Base-by-base conservation (phyloP, 1,284 basidiomycete species). In the Cryptococcus hybrid region DNA sequence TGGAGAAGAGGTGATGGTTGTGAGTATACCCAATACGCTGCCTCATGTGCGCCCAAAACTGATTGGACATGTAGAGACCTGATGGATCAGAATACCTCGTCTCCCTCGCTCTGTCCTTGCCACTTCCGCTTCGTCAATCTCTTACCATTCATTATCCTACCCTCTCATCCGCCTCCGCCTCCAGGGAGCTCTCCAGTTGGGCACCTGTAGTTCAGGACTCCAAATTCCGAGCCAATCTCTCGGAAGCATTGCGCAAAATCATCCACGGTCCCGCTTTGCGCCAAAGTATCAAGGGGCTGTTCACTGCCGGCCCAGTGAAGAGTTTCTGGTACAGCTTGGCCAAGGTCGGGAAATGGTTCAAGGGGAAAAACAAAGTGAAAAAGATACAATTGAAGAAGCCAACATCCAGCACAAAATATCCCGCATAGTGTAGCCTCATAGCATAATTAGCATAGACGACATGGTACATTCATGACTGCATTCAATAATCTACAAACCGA, bases 321-420 rank as follows among this genome's bases (percentile, higher is more conserved):
- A 90, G 88, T 69, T 61, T 87, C 8, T 84, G 84, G 47, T 97
- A 96, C 75, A 82, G 84, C 47, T 66, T 82, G 46, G 84, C 86
- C 56, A 93, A 96, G 79, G 79, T 93, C 30, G 79, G 84, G 50
- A 96, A 95, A 78, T 93, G 90, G 88, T 88, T 88, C 83, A 80
- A 79, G 9, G 67, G 64, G 37, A 47, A 61, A 62, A 24, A 44
- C 59, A 44, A 44, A 44, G 43, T 44, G 43, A n/a, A 44, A 12
- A 24, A n/a, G 8, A 12, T 44, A n/a, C n/a, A 12, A 12, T n/a
- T 15, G 43, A 44, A 15, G 40, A 30, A 30, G 30, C 30, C 30
- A 30, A 30, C 4, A 30, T 30, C 30, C 30, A 30, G 30, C 30
- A 30, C 4, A 3, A 30, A 30, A 30, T 30, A 30, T 30, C 30